Percentiles rank a stretch among this genome's conserved stretches.
Conservation (phyloP, 208 protist species). For the Vickermania ingenoplastis region DNA sequence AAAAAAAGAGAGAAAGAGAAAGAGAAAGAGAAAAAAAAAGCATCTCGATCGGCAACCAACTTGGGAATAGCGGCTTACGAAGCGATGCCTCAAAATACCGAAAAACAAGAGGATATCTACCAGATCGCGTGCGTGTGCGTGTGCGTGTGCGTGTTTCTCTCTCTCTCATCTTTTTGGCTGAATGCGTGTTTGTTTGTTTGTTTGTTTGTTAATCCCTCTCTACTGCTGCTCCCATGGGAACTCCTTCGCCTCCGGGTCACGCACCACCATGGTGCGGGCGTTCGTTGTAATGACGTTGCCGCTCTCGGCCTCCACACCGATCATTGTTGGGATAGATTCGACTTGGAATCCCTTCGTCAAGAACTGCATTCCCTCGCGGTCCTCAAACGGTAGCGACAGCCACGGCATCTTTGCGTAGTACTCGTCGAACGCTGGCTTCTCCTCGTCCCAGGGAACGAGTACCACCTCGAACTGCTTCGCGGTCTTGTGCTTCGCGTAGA, state of each 20-base stretch:
- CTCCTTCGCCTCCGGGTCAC: slow-evolving; percentile 20
- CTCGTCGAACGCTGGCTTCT: slow-evolving; percentile 40
- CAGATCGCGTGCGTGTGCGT: too few relatives aligned
- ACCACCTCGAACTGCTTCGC: slow-evolving; percentile 84
- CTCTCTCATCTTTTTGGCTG: too few relatives aligned
- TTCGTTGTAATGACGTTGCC: slow-evolving; percentile 21
- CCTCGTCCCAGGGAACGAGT: slow-evolving; percentile 74
- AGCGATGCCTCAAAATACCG: too few relatives aligned
- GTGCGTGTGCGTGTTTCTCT: too few relatives aligned
- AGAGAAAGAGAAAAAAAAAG: too few relatives aligned
- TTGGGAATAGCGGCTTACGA: too few relatives aligned
- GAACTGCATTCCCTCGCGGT: slow-evolving; percentile 5
- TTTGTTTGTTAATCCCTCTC: too few relatives aligned
- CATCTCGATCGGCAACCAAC: too few relatives aligned
- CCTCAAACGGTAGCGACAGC: slow-evolving; percentile 57
- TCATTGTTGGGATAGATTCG: slow-evolving; percentile 26
- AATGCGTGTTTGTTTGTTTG: too few relatives aligned
- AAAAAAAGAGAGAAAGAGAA: too few relatives aligned
- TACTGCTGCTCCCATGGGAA: slow-evolving; percentile 62
- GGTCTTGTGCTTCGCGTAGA: slow-evolving; percentile 63
- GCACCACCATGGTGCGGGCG: slow-evolving; percentile 18
- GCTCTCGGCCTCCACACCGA: slow-evolving; percentile 27
- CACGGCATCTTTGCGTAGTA: slow-evolving; percentile 85
- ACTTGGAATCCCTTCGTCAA: slow-evolving; percentile 19
- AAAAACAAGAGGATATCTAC: too few relatives aligned